Evolutionary conservation across 805 yeast species (phyloP).

Genomic region (Spathaspora hagerdaliae): DNA sequence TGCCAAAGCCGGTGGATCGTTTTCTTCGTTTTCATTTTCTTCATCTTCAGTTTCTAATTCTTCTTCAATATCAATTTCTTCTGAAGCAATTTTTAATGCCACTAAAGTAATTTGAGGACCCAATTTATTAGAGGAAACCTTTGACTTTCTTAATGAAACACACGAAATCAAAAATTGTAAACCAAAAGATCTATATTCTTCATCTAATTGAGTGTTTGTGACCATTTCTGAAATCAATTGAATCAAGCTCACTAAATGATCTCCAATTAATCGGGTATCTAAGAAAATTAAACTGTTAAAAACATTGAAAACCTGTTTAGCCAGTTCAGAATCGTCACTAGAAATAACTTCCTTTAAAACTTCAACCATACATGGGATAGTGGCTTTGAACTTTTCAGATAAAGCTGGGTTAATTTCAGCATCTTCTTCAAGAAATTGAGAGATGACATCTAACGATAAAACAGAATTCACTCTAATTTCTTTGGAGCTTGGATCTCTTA

Average conservation of each 20-base stretch:
- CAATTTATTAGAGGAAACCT: constrained; percentile 71
- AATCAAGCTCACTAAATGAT: constrained; percentile 63
- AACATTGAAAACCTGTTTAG: constrained; percentile 75
- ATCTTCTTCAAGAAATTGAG: constrained; percentile 63
- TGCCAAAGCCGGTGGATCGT: constrained; percentile 71
- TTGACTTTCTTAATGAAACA: constrained; percentile 74
- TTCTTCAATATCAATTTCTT: constrained; percentile 68
- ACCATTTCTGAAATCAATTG: constrained; percentile 76
- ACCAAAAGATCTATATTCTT: constrained; percentile 79
- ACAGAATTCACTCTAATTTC: constrained; percentile 82
- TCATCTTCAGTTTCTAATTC: constrained; percentile 79
- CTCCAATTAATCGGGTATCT: constrained; percentile 77
- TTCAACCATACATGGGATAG: constrained; percentile 76
- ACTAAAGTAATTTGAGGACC: constrained; percentile 77
- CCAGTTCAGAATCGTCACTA: constrained; percentile 66
- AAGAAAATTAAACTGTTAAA: constrained; percentile 74
- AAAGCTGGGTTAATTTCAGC: constrained; percentile 39
- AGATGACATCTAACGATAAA: constrained; percentile 69
- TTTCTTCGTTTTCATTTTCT: constrained; percentile 92
- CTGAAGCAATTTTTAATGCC: constrained; percentile 75
- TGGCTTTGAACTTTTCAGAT: constrained; percentile 53
- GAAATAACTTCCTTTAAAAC: constrained; percentile 73
- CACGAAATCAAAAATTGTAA: constrained; percentile 79
- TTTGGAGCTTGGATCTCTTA: constrained; percentile 56
- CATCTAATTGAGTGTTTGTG: constrained; percentile 59